Conservation (phyloP, 2,329 filamentous ascomycete species). For the Neopestalotiopsis clavispora region DNA sequence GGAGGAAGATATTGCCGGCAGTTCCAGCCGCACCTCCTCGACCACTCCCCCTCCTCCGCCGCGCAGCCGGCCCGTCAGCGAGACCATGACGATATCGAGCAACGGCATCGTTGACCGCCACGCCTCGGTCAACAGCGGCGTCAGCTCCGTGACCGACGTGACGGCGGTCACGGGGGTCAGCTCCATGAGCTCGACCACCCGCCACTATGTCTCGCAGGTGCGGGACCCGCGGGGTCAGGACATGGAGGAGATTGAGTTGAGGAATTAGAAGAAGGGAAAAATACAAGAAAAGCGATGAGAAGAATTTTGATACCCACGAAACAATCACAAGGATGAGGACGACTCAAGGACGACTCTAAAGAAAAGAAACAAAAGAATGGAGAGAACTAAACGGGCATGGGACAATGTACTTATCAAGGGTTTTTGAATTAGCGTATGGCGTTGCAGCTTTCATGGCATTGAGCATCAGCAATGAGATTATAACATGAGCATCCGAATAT, state of each 20-base stretch:
- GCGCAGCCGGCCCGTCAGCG: neutral
- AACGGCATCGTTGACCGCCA: neutral
- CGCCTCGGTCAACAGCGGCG: neutral
- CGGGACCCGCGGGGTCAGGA: constrained; percentile 7
- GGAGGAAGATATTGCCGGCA: constrained; percentile 24
- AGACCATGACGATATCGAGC: neutral
- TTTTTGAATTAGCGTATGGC: neutral
- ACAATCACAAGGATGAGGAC: neutral
- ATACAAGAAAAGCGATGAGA: too few relatives aligned
- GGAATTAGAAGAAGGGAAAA: neutral
- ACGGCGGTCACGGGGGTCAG: neutral
- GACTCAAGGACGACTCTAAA: neutral
- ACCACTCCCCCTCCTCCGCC: too few relatives aligned
- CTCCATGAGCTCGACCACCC: neutral
- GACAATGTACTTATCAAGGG: neutral
- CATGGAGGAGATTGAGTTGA: constrained; percentile 8
- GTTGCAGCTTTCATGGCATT: neutral
- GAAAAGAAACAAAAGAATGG: neutral
- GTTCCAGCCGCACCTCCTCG: too few relatives aligned
- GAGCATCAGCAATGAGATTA: neutral
- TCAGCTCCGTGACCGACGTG: neutral
- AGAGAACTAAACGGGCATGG: neutral
- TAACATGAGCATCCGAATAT: neutral
- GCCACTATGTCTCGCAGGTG: neutral
- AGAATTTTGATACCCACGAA: neutral